Percentiles rank a stretch among this genome's conserved stretches.
These are phyloP conservation scores for Lycium ferocissimum DNA, from an alignment of 257 asterid species.

Conservation along the genomic window DNA sequence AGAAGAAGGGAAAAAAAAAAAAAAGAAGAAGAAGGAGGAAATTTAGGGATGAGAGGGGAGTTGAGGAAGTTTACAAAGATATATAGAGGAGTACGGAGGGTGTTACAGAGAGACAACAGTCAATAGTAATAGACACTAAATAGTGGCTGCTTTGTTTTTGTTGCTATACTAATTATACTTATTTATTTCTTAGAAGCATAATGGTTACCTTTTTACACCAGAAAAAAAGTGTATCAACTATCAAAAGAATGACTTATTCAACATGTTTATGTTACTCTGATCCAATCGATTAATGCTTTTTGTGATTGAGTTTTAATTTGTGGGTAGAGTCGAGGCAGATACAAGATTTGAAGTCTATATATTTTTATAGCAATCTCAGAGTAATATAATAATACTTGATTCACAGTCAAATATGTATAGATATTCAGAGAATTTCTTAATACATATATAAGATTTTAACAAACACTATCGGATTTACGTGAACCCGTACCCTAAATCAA, in stretches of 20 bases:
- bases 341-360: too few relatives aligned
- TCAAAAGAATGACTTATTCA: not conserved
- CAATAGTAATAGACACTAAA: not conserved
- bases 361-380: too few relatives aligned
- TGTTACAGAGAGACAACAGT: slow-evolving; percentile 27
- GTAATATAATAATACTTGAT: too few relatives aligned
- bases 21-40: slow-evolving; percentile 18
- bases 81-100: slow-evolving; percentile 44
- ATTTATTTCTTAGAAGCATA: not conserved
- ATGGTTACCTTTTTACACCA: not conserved
- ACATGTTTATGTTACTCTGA: not conserved
- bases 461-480: too few relatives aligned
- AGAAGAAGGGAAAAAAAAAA: not conserved
- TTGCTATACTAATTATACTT: not conserved
- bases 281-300: not conserved
- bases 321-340: too few relatives aligned
- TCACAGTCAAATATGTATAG: too few relatives aligned
- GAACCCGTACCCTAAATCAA: too few relatives aligned
- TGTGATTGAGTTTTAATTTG: too few relatives aligned
- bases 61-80: slow-evolving; percentile 32
- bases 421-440: too few relatives aligned
- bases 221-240: not conserved
- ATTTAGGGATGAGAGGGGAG: slow-evolving; percentile 32
- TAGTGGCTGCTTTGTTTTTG: not conserved
- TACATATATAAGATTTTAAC: too few relatives aligned